Conservation (phyloP, 2,329 filamentous ascomycete species). For the Fusarium xyrophilum region DNA sequence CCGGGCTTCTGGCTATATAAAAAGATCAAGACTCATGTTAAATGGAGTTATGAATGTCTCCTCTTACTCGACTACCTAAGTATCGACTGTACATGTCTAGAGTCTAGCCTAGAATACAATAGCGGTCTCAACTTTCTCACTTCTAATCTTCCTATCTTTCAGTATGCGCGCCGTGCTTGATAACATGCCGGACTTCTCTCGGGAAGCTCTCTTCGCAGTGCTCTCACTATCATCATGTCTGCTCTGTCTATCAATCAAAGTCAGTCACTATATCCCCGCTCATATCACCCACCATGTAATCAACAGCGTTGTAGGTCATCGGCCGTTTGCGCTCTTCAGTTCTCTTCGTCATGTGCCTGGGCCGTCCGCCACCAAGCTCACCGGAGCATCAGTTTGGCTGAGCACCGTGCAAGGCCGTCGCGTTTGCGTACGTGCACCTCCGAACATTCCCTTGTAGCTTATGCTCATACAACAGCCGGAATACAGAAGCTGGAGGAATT, state of each 20-base stretch:
- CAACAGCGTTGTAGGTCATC: neutral
- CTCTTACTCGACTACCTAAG: too few species aligned
- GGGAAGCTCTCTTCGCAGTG: neutral
- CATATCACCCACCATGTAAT: fast-evolving
- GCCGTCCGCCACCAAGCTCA: neutral
- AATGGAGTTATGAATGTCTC: too few species aligned
- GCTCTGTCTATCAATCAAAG: neutral
- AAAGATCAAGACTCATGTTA: too few species aligned
- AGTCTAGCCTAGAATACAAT: too few species aligned
- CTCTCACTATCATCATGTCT: neutral
- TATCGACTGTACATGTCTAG: too few species aligned
- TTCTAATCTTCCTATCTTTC: neutral
- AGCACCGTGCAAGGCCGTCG: neutral
- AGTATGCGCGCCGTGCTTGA: neutral
- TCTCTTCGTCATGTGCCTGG: neutral
- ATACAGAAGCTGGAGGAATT: neutral
- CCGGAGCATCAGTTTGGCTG: neutral
- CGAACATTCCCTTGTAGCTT: fast-evolving
- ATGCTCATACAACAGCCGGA: fast-evolving
- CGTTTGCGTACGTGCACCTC: neutral
- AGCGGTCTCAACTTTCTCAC: fast-evolving
- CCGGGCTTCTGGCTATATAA: neutral
- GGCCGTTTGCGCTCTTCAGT: neutral
- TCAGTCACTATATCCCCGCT: fast-evolving
- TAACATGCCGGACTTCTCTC: neutral